Evolutionary conservation across 306 rosid species (phyloP), one percentile per base, ranked within the genome.

Genomic region (Vigna unguiculata): DNA sequence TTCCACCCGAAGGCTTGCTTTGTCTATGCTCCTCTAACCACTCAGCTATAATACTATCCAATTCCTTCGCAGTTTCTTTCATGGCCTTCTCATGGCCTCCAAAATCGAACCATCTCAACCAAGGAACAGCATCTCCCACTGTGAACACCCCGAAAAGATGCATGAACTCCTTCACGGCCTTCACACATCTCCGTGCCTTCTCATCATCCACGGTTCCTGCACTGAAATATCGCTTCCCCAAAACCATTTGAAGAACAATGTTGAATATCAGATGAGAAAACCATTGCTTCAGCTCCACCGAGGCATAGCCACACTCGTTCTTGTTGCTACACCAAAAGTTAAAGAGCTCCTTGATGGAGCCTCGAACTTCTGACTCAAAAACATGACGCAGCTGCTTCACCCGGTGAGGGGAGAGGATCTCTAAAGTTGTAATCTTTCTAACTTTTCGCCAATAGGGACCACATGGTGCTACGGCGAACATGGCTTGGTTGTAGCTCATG

Each of bases 31-130:
- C 80, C 17, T 49, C 72, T 41, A 83, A 68, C 83, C 74, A 78
- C 17, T 69, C 81, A 38, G n/a, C 2, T 16, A 74, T 0, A 12
- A 83, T 2, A 0, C 12, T 0, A 0, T 83, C 83, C 57, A 78
- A 13, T 1, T 79, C 64, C 28, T 78, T 79, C 0, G 32, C 64
- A 19, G 57, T 74, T 61, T 45, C 4, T 2, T 73, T 83, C 83
- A 83, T 83, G 3, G 80, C 83, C 67, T 72, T 83, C 61, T 22
- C 80, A 72, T 82, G 43, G 1, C 77, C 77, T 8, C 76, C 72
- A 5, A 78, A 38, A 78, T 83, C 83, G 22, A 78, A 20, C 74
- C 79, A 78, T 36, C 66, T 53, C 41, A 80, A 20, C 12, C 1
- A 55, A 45, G 84, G 80, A 66, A 80, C 1, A 20, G 69, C 75